Conservation (phyloP, 305 asterid genomes). For the Fraxinus dipetala region DNA sequence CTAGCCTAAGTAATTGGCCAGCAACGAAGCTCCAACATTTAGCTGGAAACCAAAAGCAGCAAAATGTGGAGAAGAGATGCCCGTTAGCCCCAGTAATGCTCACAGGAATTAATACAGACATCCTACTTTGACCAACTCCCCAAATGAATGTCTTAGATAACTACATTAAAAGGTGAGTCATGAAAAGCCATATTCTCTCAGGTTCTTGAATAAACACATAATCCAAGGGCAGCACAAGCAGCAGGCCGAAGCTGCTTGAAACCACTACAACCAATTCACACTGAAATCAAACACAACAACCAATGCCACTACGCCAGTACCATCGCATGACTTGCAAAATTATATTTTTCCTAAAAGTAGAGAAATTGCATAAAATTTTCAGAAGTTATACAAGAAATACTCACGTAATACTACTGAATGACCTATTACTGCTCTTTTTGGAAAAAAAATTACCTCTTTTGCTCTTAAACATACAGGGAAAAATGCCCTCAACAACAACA, state of each 20-base stretch:
- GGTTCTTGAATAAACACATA: background rate
- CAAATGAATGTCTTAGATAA: background rate
- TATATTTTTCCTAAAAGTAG: background rate
- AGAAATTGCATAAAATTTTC: background rate
- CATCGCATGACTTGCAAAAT: background rate
- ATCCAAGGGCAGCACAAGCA: background rate
- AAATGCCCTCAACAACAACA: background rate
- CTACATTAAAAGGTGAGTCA: background rate
- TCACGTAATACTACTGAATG: background rate
- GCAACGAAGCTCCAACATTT: slow-evolving; percentile 6
- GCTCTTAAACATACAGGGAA: background rate
- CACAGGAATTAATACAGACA: background rate
- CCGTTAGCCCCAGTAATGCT: background rate
- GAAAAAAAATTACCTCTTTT: background rate
- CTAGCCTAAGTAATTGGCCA: background rate
- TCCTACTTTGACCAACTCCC: background rate
- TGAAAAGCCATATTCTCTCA: background rate
- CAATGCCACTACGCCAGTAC: background rate
- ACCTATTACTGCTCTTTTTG: background rate
- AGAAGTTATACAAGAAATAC: background rate
- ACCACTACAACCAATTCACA: background rate
- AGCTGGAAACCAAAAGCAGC: background rate
- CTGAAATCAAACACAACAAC: background rate
- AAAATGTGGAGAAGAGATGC: background rate
- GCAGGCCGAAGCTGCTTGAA: background rate